phyloP scores from a whole-genome alignment of 495 filamentous ascomycete species.

The Entonaema liquescens region DNA sequence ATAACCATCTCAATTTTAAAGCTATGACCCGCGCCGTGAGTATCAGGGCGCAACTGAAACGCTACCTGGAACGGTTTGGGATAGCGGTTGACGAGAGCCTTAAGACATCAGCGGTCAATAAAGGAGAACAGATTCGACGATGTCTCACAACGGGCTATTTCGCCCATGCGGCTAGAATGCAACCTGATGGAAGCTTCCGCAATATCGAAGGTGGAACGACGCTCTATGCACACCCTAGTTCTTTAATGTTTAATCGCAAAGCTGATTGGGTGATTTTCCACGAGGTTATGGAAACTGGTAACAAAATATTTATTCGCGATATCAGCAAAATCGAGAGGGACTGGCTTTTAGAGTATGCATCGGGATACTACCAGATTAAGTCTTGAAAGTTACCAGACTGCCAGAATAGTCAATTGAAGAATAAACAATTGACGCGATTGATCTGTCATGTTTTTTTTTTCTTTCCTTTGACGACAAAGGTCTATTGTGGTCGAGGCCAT shows the following conservation, averaged over 20 bases:
- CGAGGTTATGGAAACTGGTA: constrained; percentile 90
- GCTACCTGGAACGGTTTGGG: constrained; percentile 87
- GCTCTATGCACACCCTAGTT: constrained; percentile 90
- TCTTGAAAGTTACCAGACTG: constrained; percentile 16
- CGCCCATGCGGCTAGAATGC: constrained; percentile 95
- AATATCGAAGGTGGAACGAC: constrained; percentile 76
- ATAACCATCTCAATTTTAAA: constrained; percentile 87
- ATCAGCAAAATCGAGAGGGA: constrained; percentile 89
- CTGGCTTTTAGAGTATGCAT: constrained; percentile 90
- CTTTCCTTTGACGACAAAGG: constrained; percentile 5
- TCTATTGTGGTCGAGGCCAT: not conserved
- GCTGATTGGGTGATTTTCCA: constrained; percentile 98
- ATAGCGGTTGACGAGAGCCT: constrained; percentile 71
- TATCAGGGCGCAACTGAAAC: constrained; percentile 84
- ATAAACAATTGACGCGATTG: not conserved
- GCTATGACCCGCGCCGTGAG: constrained; percentile 83
- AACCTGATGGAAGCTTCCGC: constrained; percentile 89
- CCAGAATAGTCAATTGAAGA: not conserved
- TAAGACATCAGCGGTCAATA: constrained; percentile 47
- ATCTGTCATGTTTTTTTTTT: constrained; percentile 2
- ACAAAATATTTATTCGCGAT: constrained; percentile 91
- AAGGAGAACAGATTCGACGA: constrained; percentile 77
- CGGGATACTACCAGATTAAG: constrained; percentile 77
- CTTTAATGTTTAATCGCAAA: constrained; percentile 96
- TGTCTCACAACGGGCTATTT: constrained; percentile 95